Percentiles rank a stretch among this genome's conserved stretches.
These are phyloP conservation scores for Xylaria digitata DNA, from an alignment of 2,329 filamentous ascomycete genomes.

Conservation along the genomic window DNA sequence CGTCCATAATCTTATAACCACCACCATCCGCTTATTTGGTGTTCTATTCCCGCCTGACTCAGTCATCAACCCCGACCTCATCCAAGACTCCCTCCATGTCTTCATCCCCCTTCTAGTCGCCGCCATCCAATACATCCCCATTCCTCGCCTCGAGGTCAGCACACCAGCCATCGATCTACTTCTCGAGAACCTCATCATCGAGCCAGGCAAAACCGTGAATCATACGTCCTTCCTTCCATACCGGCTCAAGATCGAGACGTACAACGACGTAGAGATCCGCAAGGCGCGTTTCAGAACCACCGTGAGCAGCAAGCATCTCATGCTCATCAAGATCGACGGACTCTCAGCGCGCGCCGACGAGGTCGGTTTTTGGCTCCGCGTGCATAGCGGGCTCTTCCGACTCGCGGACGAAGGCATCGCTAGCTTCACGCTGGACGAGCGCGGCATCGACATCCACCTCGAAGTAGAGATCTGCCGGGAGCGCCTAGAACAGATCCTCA, in stretches of 20 bases:
- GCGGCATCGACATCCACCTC: conserved; percentile 86
- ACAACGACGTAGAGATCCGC: conserved; percentile 86
- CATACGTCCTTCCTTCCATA: conserved; percentile 90
- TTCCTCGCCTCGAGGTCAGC: conserved; percentile 88
- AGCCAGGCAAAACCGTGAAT: conserved; percentile 87
- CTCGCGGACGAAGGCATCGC: conserved; percentile 86
- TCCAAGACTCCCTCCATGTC: conserved; percentile 80
- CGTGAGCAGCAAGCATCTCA: conserved; percentile 73
- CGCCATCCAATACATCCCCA: conserved; percentile 86
- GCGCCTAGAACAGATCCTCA: conserved; percentile 82
- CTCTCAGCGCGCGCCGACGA: conserved; percentile 87
- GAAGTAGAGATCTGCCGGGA: conserved; percentile 86
- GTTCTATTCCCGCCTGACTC: conserved; percentile 75
- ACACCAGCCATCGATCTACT: conserved; percentile 86
- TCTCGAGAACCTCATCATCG: conserved; percentile 89
- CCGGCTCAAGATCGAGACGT: conserved; percentile 81
- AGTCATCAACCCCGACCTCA: conserved; percentile 75
- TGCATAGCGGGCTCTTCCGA: conserved; percentile 79
- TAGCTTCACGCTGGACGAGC: conserved; percentile 85
- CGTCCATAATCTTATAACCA: conserved; percentile 74
- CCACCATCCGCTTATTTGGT: conserved; percentile 73
- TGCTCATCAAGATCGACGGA: conserved; percentile 83
- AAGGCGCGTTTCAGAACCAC: conserved; percentile 79
- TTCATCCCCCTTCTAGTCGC: conserved; percentile 83
- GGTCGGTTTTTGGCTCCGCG: conserved; percentile 87